Base-by-base conservation (phyloP, 306 rosid genomes). In the Prunus mongolica region DNA sequence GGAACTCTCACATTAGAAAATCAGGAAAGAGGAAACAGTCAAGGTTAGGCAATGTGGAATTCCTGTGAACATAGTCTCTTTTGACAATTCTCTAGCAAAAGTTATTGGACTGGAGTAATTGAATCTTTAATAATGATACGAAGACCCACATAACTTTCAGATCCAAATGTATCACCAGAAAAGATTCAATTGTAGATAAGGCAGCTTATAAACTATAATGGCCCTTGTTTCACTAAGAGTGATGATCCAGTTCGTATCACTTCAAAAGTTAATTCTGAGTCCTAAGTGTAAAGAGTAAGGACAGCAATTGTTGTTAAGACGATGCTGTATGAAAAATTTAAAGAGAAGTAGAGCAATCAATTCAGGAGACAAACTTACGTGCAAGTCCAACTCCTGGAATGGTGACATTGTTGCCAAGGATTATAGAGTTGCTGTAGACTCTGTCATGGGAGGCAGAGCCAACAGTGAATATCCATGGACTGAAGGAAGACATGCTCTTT, bases 381-480 rank as follows among this genome's bases (percentile, higher is more conserved):
- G 99, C 99, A 79, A 96, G 97, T 72, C 98, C 98, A 67, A 86
- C 93, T 71, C 99, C 99, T 5, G 86, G 73, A 71, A 92, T 66
- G 25, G 93, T 89, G 58, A 92, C 76, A 44, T 92, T 96, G 85
- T 91, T 96, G 74, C 99, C 99, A 45, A 96, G 99, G 65, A 67
- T 66, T 30, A 96, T 87, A 57, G 98, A 91, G 89, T 96, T 96
- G 75, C 88, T 78, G 69, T 96, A 96, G 61, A 55, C 46, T 78
- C 99, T 86, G 50, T 96, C 99, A 72, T 96, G 99, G 76, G 99
- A 82, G 63, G 96, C 84, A 9, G 99, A 95, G 45, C 99, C 99
- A 51, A 96, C 96, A 63, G 96, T 88, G 84, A 79, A 81, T 67
- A 96, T 96, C 99, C 99, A 96, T 3, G 99, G 99, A 85, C 99